Percentiles rank a stretch among this genome's conserved stretches.
Evolutionary conservation across 345 rosid genomes (phyloP).

Genomic region (Boechera retrofracta): DNA sequence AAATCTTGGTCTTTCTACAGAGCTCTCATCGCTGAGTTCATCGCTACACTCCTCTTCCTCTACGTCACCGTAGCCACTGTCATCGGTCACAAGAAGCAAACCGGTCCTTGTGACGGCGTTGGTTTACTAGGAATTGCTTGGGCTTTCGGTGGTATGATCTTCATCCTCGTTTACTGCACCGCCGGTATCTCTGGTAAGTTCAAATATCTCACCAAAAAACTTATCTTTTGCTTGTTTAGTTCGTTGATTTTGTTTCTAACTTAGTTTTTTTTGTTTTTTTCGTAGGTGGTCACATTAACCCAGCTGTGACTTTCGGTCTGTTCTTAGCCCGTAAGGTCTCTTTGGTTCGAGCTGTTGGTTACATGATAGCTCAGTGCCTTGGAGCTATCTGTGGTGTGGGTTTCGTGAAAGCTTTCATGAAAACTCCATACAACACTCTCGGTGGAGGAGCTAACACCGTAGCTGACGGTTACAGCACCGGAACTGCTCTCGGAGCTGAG

Average conservation of each 20-base stretch:
- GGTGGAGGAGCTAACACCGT: constrained; percentile 80
- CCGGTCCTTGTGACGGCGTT: constrained; percentile 72
- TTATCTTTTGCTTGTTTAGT: not conserved
- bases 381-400: constrained; percentile 92
- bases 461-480: constrained; percentile 55
- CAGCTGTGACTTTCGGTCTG: constrained; percentile 89
- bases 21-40: constrained; percentile 92
- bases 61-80: constrained; percentile 83
- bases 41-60: constrained; percentile 94
- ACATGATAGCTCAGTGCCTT: constrained; percentile 81
- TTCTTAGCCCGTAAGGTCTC: constrained; percentile 85
- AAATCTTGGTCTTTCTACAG: constrained; percentile 90
- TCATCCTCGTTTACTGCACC: constrained; percentile 62
- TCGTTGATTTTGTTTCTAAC: not conserved
- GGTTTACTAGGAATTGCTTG: constrained; percentile 93
- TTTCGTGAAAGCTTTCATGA: constrained; percentile 82
- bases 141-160: constrained; percentile 93
- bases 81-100: constrained; percentile 73
- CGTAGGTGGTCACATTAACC: constrained; percentile 84
- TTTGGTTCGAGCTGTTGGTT: constrained; percentile 64
- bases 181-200: constrained; percentile 81
- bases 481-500: constrained; percentile 79
- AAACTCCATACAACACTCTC: constrained; percentile 51
- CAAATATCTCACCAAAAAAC: rapidly evolving
- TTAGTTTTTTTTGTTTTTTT: not conserved